Base-by-base conservation (phyloP, 1,139 yeast species). In the Yamadazyma jaroonii region DNA sequence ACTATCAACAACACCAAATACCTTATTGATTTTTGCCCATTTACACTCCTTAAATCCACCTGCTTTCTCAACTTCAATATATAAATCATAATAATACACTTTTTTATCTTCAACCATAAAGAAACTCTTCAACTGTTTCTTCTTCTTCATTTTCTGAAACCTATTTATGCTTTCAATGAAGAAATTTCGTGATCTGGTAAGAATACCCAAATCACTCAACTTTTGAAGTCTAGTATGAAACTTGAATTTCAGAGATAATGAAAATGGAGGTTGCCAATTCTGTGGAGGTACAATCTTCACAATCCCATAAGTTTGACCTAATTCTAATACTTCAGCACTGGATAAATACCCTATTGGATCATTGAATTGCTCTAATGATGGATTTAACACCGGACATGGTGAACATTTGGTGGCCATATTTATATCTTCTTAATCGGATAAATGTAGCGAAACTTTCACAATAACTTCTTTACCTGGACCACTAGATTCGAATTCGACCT, bases 151-250 rank as follows among this genome's bases (percentile, higher is more conserved):
- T 47, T 65, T 66, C 48, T 73, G 56, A 50, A 66, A 84, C 42
- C 86, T 73, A 43, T 76, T 74, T 44, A 83, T 57, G 46, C 80
- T 84, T 41, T 74, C 78, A 33, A 64, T 64, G 57, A 84, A 84
- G 49, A 79, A 79, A 42, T 72, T 64, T 37, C 90, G 62, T 26
- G 84, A 77, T 44, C 94, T 64, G 36, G 81, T 79, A 8, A 74
- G 58, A 12, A 84, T 56, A 15, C 84, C 82, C 51, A 84, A 62
- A 53, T 83, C 87, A 50, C 78, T 74, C 39, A 84, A 52, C 36
- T 69, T 73, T 53, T 84, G 92, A 17, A 80, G 56, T 39, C 92
- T 60, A 5, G 88, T 83, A 45, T 78, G 81, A 51, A 84, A 84
- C 38, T 60, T 68, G 56, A 84, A 83, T 7, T 62, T 53, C 29